Base-by-base conservation (phyloP, 2,329 filamentous ascomycete species). In the Geosmithia flava region DNA sequence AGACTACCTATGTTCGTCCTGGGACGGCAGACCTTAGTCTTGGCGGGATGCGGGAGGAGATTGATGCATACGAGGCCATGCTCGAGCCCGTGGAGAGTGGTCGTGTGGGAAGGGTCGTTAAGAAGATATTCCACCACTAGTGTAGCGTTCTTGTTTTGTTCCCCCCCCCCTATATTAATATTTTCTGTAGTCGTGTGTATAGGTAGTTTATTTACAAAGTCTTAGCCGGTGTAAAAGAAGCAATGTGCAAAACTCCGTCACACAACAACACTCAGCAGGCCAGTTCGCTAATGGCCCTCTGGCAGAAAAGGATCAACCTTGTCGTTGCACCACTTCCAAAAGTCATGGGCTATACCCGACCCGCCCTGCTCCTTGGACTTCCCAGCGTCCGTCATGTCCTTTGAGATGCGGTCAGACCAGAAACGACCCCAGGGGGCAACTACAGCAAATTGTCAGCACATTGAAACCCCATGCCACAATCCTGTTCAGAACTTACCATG, bases 321-420 rank as follows among this genome's bases (percentile, higher is more conserved):
- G 16, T 62, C 59, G 48, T 68, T 62, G 1, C 59, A 62, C 68
- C 68, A 71, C 3, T 63, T 54, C 67, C 66, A 71, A 44, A 69
- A 69, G 42, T 59, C 58, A 46, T 59, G 54, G 1, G 57, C 63
- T 17, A 55, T 56, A 1, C 66, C 67, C 4, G 56, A 62, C 1
- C 68, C 68, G 2, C 67, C 66, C 45, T 70, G 65, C 2, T 56
- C 55, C 46, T 60, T 55, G 2, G 58, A 48, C 50, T 63, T 59
- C 13, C 55, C 55, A 2, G 61, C 59, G 11, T 55, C 50, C 1
- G 56, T 48, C 19, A 70, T 47, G 19, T 65, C 62, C 8, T 53
- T 48, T 2, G 65, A 60, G 29, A 67, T 55, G 1, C 55, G 53
- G 48, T 37, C 41, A 5, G 23, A 27, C 23, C 58, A 52, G 44